A percentile compares a stretch with the other conserved stretches of the same genome.
These are phyloP conservation scores for Bertia moriformis DNA, from an alignment of 2,329 filamentous ascomycete genomes.

Conservation along the genomic window DNA sequence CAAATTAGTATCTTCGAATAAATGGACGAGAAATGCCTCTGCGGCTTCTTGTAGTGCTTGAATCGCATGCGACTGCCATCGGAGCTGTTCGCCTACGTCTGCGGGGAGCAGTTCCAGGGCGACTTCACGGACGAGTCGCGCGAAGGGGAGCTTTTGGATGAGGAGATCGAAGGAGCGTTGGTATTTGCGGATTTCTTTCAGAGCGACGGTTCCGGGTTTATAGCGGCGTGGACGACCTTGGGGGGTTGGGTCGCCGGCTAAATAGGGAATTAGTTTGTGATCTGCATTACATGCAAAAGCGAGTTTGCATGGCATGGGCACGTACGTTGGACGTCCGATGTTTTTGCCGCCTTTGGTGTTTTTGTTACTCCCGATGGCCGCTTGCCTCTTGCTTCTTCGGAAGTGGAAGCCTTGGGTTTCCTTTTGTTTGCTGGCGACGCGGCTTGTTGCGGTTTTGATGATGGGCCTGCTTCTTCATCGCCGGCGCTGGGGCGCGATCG, in stretches of 20 bases:
- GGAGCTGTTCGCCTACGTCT: constrained; percentile 28
- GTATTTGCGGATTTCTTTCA: constrained; percentile 59
- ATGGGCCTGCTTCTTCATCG: neutral
- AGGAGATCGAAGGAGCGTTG: constrained; percentile 57
- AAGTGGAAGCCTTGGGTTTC: too few species aligned
- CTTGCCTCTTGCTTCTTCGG: neutral
- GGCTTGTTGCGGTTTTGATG: too few species aligned
- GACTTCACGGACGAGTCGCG: constrained; percentile 26
- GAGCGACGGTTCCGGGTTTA: constrained; percentile 44
- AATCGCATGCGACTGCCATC: constrained; percentile 58
- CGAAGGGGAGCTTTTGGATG: constrained; percentile 43
- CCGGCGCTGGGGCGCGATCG: neutral
- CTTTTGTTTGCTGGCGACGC: too few species aligned
- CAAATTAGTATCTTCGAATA: constrained; percentile 59
- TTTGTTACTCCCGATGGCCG: neutral
- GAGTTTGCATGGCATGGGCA: neutral
- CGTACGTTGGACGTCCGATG: constrained; percentile 1
- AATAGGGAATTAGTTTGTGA: neutral
- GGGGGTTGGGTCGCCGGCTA: constrained; percentile 32
- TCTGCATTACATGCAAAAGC: neutral
- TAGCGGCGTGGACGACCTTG: constrained; percentile 22
- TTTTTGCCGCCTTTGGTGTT: neutral
- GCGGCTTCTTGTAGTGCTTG: constrained; percentile 54
- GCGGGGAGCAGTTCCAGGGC: constrained; percentile 2
- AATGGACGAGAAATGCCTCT: constrained; percentile 54